Evolutionary conservation across 768 basidiomycete genomes (phyloP).

Genomic region (Mycena chlorophos): DNA sequence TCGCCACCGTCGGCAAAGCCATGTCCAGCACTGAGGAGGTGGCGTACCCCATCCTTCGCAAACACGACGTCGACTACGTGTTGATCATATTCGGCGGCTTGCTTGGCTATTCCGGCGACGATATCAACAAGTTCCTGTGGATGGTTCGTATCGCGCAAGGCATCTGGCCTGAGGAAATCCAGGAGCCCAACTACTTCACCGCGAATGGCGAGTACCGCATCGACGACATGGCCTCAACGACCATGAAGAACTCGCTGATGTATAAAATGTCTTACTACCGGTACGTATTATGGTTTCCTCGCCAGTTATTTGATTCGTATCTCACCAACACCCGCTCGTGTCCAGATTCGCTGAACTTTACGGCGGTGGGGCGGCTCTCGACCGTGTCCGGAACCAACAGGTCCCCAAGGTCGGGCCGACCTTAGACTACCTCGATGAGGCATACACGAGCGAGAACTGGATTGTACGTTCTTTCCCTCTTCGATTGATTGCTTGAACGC

Average conservation of each 20-base stretch:
- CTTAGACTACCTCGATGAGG: conserved; percentile 92
- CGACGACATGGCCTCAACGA: conserved; percentile 76
- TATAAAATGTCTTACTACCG: conserved; percentile 99
- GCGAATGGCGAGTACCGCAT: conserved; percentile 89
- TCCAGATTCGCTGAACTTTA: conserved; percentile 84
- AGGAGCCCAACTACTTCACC: conserved; percentile 93
- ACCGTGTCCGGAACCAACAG: conserved; percentile 87
- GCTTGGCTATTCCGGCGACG: conserved; percentile 96
- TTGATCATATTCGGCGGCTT: conserved; percentile 97
- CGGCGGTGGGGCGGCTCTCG: conserved; percentile 66
- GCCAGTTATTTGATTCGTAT: too few species aligned
- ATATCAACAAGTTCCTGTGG: conserved; percentile 99
- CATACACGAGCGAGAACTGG: conserved; percentile 99
- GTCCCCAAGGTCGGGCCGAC: conserved; percentile 77
- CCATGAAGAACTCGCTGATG: conserved; percentile 97
- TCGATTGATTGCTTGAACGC: not conserved
- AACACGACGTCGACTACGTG: conserved; percentile 97
- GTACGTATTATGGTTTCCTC: conserved; percentile 35
- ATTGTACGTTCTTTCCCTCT: conserved; percentile 75
- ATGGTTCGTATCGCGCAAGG: conserved; percentile 96
- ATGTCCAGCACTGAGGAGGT: conserved; percentile 94
- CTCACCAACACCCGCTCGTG: too few species aligned
- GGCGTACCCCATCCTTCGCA: conserved; percentile 94
- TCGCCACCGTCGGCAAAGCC: conserved; percentile 98
- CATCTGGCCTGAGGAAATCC: conserved; percentile 97